These are phyloP conservation scores for Dillenia turbinata DNA, from an alignment of 164 flowering plant genomes.

Conservation along the genomic window DNA sequence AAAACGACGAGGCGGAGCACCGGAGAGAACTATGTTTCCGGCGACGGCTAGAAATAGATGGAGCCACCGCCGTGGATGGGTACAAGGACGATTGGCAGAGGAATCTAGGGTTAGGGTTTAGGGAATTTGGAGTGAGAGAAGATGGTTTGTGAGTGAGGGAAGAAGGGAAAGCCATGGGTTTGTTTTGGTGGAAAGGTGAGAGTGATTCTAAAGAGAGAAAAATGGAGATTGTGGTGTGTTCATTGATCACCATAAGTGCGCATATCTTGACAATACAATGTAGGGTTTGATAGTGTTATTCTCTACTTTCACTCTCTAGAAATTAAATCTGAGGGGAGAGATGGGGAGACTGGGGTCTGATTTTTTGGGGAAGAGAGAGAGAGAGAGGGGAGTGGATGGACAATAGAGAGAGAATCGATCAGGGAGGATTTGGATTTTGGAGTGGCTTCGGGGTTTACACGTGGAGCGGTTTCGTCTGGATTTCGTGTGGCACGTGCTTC, in stretches of 20 bases:
- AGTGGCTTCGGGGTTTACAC: conserved; percentile 17
- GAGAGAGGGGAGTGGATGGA: conserved; percentile 17
- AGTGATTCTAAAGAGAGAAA: neutral
- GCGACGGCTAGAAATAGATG: conserved; percentile 11
- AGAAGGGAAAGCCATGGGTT: conserved; percentile 53
- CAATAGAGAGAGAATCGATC: conserved; percentile 10
- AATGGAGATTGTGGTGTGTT: neutral
- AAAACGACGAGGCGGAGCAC: conserved; percentile 67
- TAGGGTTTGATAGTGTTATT: too few relatives aligned
- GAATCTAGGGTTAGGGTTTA: conserved; percentile 19
- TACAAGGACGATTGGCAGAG: neutral
- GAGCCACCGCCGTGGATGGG: conserved; percentile 2
- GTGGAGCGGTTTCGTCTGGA: conserved; percentile 2
- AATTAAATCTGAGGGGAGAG: conserved; percentile 18
- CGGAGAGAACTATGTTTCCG: conserved; percentile 29
- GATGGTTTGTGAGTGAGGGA: conserved; percentile 29
- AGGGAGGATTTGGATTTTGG: neutral
- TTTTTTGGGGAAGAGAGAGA: too few relatives aligned
- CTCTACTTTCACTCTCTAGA: neutral
- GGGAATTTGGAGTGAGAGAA: conserved; percentile 13
- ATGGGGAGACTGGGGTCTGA: neutral
- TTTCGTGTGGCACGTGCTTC: neutral
- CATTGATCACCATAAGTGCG: neutral
- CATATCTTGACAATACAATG: neutral
- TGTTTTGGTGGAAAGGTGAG: neutral